Evolutionary conservation across 805 yeast species (phyloP), one percentile per base, ranked within the genome.

Genomic region (Pichia ethanolica): DNA sequence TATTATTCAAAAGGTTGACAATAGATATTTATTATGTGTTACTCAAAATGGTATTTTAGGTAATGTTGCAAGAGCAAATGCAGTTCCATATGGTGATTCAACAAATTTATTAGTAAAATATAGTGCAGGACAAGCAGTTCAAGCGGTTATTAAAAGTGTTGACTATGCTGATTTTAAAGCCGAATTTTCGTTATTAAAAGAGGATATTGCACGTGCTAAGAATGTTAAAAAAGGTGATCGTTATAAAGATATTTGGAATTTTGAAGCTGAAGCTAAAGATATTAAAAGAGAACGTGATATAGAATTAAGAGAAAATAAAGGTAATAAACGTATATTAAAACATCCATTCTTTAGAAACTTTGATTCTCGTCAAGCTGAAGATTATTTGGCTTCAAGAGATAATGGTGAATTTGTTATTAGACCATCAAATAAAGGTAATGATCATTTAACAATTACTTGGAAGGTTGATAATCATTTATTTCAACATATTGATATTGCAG

Each of bases 371-470:
- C 97, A 93, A 71, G 98, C 99, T 0, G 98, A 91, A 66, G 95
- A 86, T 57, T 89, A 77, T 57, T 75, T 93, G 59, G 96, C 97
- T 25, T 87, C 96, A 27, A 78, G 85, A 63, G 79, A 83, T 40
- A 83, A 90, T 55, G 99, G 99, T 47, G 96, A 88, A 58, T 79
- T 89, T 68, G 96, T 93, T 25, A 86, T 93, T 49, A 79, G 99
- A 57, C 99, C 98, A 20, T 89, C 97, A 0, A 88, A 96, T 9
- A 81, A 83, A 54, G 99, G 99, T 40, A 74, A 78, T 43, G 86
- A 88, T 54, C 97, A 83, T 66, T 74, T 93, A 57, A 89, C 96
- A 3, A 83, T 91, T 39, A 91, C 99, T 0, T 93, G 98, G 97
- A 93, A 93, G 65, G 90, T 93, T 42, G 93, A 87, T 52, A 91